Evolutionary conservation across 805 yeast species (phyloP), one percentile per base, ranked within the genome.

Genomic region (Schwanniomyces pseudopolymorphus): DNA sequence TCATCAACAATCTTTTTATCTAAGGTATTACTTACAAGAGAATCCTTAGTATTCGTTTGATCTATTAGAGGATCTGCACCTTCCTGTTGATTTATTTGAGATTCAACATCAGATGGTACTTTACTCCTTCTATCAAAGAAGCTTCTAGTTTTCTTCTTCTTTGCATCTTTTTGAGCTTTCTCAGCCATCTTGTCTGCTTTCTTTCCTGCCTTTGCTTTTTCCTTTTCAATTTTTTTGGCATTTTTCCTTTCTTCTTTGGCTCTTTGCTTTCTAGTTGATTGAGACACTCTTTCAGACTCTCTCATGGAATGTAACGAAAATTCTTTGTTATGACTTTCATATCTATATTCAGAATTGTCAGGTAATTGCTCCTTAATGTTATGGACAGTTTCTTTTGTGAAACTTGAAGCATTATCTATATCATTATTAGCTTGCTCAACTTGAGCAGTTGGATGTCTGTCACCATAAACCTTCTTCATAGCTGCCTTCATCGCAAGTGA

Each of bases 401-500:
- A 19, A 36, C 39, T 36, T 10, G 39, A 10, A 19, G 17, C 22
- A 20, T n/a, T 3, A 19, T 20, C 16, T 11, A 13, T 11, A 5
- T 13, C 39, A 20, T 19, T 20, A 20, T 19, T 20, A 7, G 42
- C 31, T 27, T 39, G 46, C n/a, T 13, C 31, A 21, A 19, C 36
- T 8, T 40, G 40, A 11, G 35, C 3, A 36, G 8, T 26, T 22
- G 52, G 45, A 13, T 44, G 48, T 28, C 51, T 35, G 39, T 63
- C 67, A 5, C 84, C 84, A 55, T 81, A 81, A 1, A 83, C 86
- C 47, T 72, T 80, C 48, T 70, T 73, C 59, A 74, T 66, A 0
- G 88, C 87, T 11, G 78, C 76, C 51, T 76, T 77, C 49, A 76
- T 67, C 0, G 87, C 87, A 51, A 67, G 66, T 17, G 70, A 71